Evolutionary conservation across 306 rosid genomes (phyloP), one percentile per base, ranked within the genome.

Genomic region (Medicago truncatula): DNA sequence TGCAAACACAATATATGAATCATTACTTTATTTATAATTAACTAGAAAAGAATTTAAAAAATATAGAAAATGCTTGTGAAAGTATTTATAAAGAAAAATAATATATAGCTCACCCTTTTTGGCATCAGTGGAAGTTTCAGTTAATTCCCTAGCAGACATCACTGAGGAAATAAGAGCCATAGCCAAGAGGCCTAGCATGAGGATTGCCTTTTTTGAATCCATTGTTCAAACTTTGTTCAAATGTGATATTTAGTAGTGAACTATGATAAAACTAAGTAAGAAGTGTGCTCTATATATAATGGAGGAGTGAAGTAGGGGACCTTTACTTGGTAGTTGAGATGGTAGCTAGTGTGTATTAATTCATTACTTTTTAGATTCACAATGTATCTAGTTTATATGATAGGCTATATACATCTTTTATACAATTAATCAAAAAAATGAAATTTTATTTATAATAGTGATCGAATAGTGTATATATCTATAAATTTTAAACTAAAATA

Each of bases 121-220:
- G 0, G 74, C 3, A 28, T 28, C 31, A 3, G 4, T 3, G 31
- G 31, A 28, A 28, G 31, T 5, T 47, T 80, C 54, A 12, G 50
- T 17, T 16, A 77, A 39, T 34, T 87, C 86, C 7, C 86, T 83
- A 0, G 87, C 85, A 2, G 63, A 71, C 3, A 74, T 81, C 20
- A 70, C 75, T 5, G 71, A 74, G 21, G 82, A 80, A 57, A 66
- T 53, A 1, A 83, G 9, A 59, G 62, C 34, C 66, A 89, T 17
- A 59, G 88, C 88, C 41, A 82, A 71, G 50, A 92, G 70, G 52
- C 78, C 76, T 0, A 87, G 58, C 39, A 74, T 47, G 71, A 87
- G 43, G 4, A 47, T 18, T 46, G 75, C 9, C 10, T 74, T 67
- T 65, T 77, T 87, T 5, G 84, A 86, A 77, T 41, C 80, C 95